Base-by-base conservation (phyloP, 1,284 basidiomycete species). In the Baeospora myosura region DNA sequence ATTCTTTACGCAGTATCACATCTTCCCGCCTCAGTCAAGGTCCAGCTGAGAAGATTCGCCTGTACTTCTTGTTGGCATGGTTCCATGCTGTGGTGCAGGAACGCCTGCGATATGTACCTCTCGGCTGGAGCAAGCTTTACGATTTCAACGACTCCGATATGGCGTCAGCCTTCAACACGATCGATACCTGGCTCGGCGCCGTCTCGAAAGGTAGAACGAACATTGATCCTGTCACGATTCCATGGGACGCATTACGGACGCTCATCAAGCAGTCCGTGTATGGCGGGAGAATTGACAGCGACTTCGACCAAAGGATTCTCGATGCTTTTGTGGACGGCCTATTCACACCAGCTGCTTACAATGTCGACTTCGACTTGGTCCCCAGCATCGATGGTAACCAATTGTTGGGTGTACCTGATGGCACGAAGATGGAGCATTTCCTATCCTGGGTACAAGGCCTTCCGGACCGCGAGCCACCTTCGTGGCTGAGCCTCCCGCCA, bases 61-160 rank as follows among this genome's bases (percentile, higher is more conserved):
- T 96, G 20, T 94, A 94, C 63, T 94, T 94, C 81, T 68, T 96
- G 28, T 76, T 97, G n/a, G 89, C 93, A 2, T 98, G 93, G 93
- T 94, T 97, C 80, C 94, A 98, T 57, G 92, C 94, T 12, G 78
- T 97, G 18, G 83, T 97, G 0, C 93, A 96, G 64, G 94, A 97
- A 62, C 89, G 94, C 50, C 71, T 97, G 18, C 88, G 94, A 31
- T 97, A 96, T 59, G 87, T 86, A 6, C 94, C 94, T 4, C 71
- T 98, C 18, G 93, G 94, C 0, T 98, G 93, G 91, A 92, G 86
- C 58, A 92, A 96, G 66, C 74, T 76, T 0, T 97, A 97, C 64
- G 94, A 97, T 61, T 97, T 97, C 75, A 97, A 97, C 62, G 92
- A 97, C 59, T 95, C 94, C 3, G 94, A 98, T 58, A 87, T 95